Evolutionary conservation across 345 rosid genomes (phyloP).

Genomic region (Lepidium didymum): DNA sequence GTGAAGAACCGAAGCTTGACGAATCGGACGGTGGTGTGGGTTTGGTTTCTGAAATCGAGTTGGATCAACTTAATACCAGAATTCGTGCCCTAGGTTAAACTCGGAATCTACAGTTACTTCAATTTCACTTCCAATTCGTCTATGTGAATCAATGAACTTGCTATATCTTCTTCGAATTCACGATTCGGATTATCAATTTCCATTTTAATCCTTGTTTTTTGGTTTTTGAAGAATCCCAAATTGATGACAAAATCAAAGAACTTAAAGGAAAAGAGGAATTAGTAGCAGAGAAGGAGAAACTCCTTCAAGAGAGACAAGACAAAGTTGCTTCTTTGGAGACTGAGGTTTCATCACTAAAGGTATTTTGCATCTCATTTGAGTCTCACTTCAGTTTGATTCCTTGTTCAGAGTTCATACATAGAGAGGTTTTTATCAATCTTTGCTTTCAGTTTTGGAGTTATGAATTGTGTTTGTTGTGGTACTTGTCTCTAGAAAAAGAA

Average conservation of each 20-base stretch:
- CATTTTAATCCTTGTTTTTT: background rate
- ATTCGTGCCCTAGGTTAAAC: constrained; percentile 57
- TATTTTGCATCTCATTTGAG: background rate
- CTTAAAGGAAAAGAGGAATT: constrained; percentile 53
- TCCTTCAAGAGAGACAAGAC: constrained; percentile 49
- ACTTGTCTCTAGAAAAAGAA: constrained; percentile 43
- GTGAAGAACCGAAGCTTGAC: background rate
- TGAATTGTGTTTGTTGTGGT: background rate
- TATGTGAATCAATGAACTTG: background rate
- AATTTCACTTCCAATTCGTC: background rate
- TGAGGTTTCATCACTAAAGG: constrained; percentile 65
- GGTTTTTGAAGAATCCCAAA: constrained; percentile 44
- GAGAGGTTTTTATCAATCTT: background rate
- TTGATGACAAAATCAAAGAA: constrained; percentile 49
- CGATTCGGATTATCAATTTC: background rate
- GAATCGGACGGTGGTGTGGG: constrained; percentile 33
- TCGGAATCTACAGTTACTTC: background rate
- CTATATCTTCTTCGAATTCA: background rate
- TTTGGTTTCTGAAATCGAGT: constrained; percentile 33
- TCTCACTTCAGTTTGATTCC: background rate
- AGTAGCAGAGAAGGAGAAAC: constrained; percentile 50
- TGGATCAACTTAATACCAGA: constrained; percentile 53
- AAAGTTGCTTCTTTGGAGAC: constrained; percentile 51
- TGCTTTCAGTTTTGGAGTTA: background rate
- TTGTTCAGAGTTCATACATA: background rate